phyloP scores from a whole-genome alignment of 176 grass and related monocot genomes.

The Cenchrus purpureus region DNA sequence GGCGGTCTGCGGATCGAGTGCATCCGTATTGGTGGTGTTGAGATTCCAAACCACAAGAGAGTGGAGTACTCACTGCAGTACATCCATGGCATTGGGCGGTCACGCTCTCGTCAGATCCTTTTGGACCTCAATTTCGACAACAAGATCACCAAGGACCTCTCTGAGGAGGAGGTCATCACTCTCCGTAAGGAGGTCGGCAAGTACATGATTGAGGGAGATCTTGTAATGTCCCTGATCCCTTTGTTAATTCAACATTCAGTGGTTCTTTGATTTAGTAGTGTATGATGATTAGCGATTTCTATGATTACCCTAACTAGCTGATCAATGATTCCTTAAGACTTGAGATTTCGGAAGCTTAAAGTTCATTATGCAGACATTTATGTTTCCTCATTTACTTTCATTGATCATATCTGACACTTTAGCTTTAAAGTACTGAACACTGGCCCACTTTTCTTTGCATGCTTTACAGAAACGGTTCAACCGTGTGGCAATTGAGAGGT shows the following conservation, averaged over 20 bases:
- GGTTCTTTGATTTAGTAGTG: not conserved
- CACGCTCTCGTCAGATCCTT: conserved; percentile 74
- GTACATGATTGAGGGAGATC: conserved; percentile 97
- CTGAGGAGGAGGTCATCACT: conserved; percentile 79
- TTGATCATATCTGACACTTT: not conserved
- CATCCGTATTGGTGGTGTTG: conserved; percentile 92
- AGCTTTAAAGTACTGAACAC: conserved; percentile 14
- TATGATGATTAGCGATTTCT: not conserved
- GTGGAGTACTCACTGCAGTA: conserved; percentile 90
- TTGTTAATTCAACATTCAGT: not conserved
- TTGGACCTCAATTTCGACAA: conserved; percentile 75
- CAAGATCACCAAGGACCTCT: conserved; percentile 85
- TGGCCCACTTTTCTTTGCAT: not conserved
- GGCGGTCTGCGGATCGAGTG: conserved; percentile 72
- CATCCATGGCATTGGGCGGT: conserved; percentile 85
- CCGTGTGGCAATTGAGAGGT: conserved; percentile 74
- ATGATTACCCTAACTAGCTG: not conserved
- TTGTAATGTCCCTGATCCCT: conserved; percentile 53
- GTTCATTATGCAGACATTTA: not conserved
- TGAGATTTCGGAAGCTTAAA: conserved; percentile 1
- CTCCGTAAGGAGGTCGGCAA: conserved; percentile 91
- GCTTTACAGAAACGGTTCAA: conserved; percentile 82
- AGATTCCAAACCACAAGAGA: conserved; percentile 95
- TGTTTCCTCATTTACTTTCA: not conserved
- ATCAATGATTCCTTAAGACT: not conserved